These are phyloP conservation scores for Trypanosoma cruzi DNA, from an alignment of 208 protist species.

Conservation along the genomic window DNA sequence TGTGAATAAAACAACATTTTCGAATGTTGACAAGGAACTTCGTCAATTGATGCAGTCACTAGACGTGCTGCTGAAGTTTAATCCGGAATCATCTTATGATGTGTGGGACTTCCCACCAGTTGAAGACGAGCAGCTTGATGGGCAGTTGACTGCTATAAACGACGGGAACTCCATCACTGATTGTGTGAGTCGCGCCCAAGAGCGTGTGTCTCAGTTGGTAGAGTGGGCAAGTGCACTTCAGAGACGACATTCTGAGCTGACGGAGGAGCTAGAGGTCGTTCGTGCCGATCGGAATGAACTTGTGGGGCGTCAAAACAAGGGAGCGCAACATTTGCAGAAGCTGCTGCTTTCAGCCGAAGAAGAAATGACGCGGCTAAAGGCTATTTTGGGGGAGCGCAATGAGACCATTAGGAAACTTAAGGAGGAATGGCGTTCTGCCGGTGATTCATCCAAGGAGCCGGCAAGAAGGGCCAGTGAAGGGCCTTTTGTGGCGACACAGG, in stretches of 20 bases:
- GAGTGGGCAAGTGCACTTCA: slow-evolving; percentile 4
- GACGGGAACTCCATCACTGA: background rate
- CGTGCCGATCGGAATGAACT: slow-evolving; percentile 72
- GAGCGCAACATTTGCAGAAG: slow-evolving; percentile 44
- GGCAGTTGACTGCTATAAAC: background rate
- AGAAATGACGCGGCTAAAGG: slow-evolving; percentile 19
- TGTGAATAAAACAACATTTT: background rate
- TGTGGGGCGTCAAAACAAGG: slow-evolving; percentile 55
- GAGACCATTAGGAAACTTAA: slow-evolving; percentile 2
- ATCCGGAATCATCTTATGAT: background rate
- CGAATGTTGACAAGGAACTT: background rate
- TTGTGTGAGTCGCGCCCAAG: slow-evolving; percentile 4
- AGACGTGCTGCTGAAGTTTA: slow-evolving; percentile 5
- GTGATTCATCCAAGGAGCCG: background rate
- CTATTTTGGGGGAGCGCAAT: slow-evolving; percentile 5
- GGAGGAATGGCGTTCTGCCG: background rate
- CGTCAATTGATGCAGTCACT: slow-evolving; percentile 18
- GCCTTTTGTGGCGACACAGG: background rate
- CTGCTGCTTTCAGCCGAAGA: slow-evolving; percentile 43
- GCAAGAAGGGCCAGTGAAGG: background rate
- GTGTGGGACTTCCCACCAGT: background rate
- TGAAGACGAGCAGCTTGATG: background rate
- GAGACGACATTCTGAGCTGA: slow-evolving; percentile 32
- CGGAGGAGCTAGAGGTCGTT: slow-evolving; percentile 67
- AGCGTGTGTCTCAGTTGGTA: slow-evolving; percentile 12